These are phyloP conservation scores for Thelonectria discophora DNA, from an alignment of 2,329 filamentous ascomycete genomes.

Conservation along the genomic window DNA sequence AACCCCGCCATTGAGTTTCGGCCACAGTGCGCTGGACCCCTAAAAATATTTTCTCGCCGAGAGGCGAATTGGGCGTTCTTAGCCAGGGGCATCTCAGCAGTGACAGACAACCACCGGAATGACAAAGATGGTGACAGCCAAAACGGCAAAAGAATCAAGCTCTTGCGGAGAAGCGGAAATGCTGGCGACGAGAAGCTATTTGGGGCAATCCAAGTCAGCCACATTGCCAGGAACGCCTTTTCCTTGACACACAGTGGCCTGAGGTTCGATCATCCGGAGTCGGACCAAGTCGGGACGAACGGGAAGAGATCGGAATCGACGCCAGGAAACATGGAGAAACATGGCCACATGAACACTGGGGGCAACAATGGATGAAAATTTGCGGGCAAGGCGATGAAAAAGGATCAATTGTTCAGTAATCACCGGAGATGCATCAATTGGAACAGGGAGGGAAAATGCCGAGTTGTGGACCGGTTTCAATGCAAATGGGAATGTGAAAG, in stretches of 20 bases:
- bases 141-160: neutral
- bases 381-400: neutral
- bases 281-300: constrained; percentile 37
- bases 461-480: too few species aligned
- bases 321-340: neutral
- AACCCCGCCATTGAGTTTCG: constrained; percentile 2
- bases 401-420: neutral
- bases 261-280: constrained; percentile 27
- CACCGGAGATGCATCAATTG: neutral
- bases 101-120: neutral
- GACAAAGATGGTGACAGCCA: neutral
- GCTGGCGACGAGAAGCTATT: constrained; percentile 14
- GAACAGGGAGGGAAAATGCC: too few species aligned
- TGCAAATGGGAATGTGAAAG: too few species aligned
- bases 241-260: constrained; percentile 41
- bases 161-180: constrained; percentile 42
- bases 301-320: constrained; percentile 34
- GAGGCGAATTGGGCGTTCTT: too few species aligned
- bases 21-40: neutral
- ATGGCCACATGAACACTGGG: constrained; percentile 10
- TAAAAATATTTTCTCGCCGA: too few species aligned
- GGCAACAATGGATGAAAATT: neutral
- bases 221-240: constrained; percentile 29
- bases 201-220: constrained; percentile 7
- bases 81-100: neutral